Evolutionary conservation across 2,329 filamentous ascomycete genomes (phyloP), one percentile per base, ranked within the genome.

Genomic region (Monilinia aucupariae): DNA sequence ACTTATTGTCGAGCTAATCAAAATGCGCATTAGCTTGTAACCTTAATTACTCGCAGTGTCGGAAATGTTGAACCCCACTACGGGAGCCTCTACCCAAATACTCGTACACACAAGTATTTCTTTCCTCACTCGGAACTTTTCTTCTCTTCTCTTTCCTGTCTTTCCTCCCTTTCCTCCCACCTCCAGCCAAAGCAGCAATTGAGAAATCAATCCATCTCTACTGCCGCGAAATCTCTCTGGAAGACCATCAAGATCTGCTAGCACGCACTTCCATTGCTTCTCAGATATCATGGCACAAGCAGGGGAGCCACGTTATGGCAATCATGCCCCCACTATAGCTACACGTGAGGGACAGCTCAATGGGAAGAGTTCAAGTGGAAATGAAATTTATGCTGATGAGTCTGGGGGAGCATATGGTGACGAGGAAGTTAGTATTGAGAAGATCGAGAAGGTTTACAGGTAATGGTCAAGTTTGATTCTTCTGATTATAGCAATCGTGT

Each of bases 361-460:
- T 48, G 54, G 56, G 10, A 65, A 67, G 32, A 52, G 22, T 54
- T 49, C 47, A 20, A 49, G 34, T 49, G 47, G 55, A 30, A 47
- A 51, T 47, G 58, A 47, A 25, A 13, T 47, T 41, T 62, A 39
- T 41, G 60, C 60, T 10, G 45, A 58, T 43, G 60, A 62, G 59
- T 61, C 47, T 47, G 64, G 51, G n/a, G 53, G 61, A 64, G 64
- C 61, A 22, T 52, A 59, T 55, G 65, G 43, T 13, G 60, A 65
- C 9, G 68, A 71, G 48, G 68, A 69, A n/a, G 47, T 66, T 17
- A 69, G 71, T 43, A 55, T 72, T 48, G 69, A 66, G 34, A 73
- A 69, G 41, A 66, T 77, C 25, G 76, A 75, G 48, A 70, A 64
- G 62, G 72, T 78, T 39, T 78, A 77, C 65, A 73, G 68, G 75